phyloP scores from a whole-genome alignment of 805 yeast genomes.

The Spathaspora girioi region DNA sequence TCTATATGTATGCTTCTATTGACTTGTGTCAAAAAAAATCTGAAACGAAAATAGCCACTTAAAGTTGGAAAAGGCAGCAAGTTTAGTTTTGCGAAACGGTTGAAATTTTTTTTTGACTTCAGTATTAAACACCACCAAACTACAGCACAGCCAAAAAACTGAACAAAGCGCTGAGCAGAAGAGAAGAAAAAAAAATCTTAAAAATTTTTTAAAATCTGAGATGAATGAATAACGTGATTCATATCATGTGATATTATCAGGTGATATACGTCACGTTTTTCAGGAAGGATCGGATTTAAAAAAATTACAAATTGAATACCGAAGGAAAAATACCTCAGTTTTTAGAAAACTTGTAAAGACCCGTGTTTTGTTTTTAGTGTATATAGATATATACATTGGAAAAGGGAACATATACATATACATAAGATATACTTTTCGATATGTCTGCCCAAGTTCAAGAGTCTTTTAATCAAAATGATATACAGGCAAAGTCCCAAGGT shows the following conservation, averaged over 20 bases:
- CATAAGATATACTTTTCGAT: not conserved
- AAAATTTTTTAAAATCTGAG: not conserved
- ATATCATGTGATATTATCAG: not conserved
- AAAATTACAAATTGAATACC: not conserved
- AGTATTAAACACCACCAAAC: too few species aligned
- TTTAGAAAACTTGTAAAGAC: not conserved
- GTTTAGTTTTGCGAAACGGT: not conserved
- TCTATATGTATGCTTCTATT: not conserved
- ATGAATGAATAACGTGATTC: not conserved
- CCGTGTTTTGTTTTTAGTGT: not conserved
- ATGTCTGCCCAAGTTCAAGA: not conserved
- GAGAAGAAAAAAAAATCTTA: not conserved
- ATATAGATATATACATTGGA: not conserved
- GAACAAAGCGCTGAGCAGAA: not conserved
- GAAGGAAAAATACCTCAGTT: not conserved
- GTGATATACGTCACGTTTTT: not conserved
- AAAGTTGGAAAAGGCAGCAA: not conserved
- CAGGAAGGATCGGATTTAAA: not conserved
- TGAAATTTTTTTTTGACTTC: not conserved
- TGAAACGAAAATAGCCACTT: not conserved
- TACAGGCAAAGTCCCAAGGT: not conserved
- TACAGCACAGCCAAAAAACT: too few species aligned
- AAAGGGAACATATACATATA: not conserved
- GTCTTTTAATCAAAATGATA: not conserved
- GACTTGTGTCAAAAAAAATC: not conserved